These are phyloP conservation scores for Exophiala sideris DNA, from an alignment of 2,329 filamentous ascomycete species.

Conservation along the genomic window DNA sequence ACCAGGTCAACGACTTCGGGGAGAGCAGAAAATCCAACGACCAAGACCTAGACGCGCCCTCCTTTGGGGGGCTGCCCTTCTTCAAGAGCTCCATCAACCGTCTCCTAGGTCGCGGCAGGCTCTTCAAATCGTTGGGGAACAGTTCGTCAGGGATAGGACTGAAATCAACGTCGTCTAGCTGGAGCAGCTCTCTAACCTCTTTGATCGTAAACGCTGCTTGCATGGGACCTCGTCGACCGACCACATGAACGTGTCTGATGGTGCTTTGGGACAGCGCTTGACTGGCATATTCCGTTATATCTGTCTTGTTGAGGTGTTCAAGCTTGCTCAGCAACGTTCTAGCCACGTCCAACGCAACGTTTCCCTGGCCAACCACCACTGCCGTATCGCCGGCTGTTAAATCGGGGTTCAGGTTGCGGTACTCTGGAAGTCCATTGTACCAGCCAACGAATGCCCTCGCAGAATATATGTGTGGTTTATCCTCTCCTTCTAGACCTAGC, in stretches of 20 bases:
- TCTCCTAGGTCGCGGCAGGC: constrained; percentile 70
- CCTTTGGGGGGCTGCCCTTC: constrained; percentile 63
- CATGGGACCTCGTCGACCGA: constrained; percentile 83
- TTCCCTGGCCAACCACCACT: constrained; percentile 88
- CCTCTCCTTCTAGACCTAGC: constrained; percentile 76
- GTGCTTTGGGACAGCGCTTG: constrained; percentile 68
- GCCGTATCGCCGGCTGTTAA: constrained; percentile 74
- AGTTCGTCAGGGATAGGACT: constrained; percentile 63
- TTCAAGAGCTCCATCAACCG: constrained; percentile 76
- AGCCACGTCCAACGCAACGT: constrained; percentile 91
- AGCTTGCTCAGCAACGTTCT: constrained; percentile 77
- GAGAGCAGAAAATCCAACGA: constrained; percentile 81
- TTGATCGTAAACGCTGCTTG: constrained; percentile 96
- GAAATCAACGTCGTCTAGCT: constrained; percentile 69
- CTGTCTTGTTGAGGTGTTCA: constrained; percentile 71
- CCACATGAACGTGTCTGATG: constrained; percentile 76
- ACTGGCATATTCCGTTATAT: constrained; percentile 83
- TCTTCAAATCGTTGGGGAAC: constrained; percentile 64
- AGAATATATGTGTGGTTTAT: constrained; percentile 63
- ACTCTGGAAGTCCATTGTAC: constrained; percentile 94
- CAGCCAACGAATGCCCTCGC: constrained; percentile 93
- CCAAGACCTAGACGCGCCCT: constrained; percentile 66
- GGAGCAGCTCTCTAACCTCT: constrained; percentile 83
- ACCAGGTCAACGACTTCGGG: constrained; percentile 64
- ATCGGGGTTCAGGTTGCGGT: constrained; percentile 67